Evolutionary conservation across 176 grass and related monocot genomes (phyloP).

Genomic region (Aegilops bicornis): DNA sequence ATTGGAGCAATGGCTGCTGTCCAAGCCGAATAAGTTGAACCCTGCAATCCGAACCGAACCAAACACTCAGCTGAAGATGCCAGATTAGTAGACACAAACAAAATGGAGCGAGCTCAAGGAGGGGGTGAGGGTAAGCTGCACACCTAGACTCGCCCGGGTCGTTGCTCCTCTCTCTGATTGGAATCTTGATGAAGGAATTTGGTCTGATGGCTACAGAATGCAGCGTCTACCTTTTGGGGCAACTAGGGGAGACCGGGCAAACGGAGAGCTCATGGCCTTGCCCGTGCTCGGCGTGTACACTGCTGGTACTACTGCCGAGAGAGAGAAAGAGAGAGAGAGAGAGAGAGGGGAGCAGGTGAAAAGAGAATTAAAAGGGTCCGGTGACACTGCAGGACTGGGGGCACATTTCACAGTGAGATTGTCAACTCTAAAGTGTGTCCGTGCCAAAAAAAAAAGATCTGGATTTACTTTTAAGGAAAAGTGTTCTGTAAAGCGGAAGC

Average conservation of each 20-base stretch:
- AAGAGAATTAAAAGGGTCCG: background rate
- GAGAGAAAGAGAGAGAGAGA: too few relatives aligned
- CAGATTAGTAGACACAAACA: too few relatives aligned
- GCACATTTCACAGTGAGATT: constrained; percentile 12
- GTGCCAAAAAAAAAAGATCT: background rate
- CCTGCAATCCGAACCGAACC: constrained; percentile 22
- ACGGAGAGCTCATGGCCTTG: background rate
- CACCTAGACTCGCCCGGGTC: constrained; percentile 6
- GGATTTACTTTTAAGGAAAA: constrained; percentile 21
- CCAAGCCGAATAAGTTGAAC: background rate
- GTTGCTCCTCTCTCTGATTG: background rate
- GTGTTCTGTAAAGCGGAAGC: background rate
- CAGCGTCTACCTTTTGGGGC: background rate
- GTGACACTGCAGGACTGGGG: constrained; percentile 9
- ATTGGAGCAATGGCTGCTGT: background rate
- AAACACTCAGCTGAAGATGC: background rate
- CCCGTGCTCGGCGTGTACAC: constrained; percentile 6
- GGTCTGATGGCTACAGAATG: constrained; percentile 4
- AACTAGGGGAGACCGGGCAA: constrained; percentile 3
- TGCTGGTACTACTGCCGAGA: background rate
- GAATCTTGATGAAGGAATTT: background rate
- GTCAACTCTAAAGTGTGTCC: constrained; percentile 20
- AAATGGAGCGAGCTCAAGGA: background rate
- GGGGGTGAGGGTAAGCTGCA: background rate
- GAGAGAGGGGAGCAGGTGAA: background rate